Evolutionary conservation across 2,329 filamentous ascomycete species (phyloP), one percentile per base, ranked within the genome.

Genomic region (Chaetomium sp.): DNA sequence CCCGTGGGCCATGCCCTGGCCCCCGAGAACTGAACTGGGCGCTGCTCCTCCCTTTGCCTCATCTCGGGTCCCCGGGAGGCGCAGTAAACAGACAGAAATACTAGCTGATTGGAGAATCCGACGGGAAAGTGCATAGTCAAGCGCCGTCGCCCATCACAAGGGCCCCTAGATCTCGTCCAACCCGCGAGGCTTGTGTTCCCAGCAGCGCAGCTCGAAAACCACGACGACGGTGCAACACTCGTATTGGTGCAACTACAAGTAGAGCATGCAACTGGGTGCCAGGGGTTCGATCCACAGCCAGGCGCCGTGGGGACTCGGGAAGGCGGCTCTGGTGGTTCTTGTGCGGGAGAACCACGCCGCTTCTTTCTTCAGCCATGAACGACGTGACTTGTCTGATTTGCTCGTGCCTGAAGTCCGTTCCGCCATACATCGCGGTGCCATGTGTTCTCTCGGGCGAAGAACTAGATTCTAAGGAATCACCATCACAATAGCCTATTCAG

Each of bases 61-160:
- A 47, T 61, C 61, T 61, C 65, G 61, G 60, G 47, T 21, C 58
- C 54, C 59, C 54, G 5, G 5, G 31, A 50, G 63, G 49, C 35
- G 53, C 54, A 64, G 61, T 63, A 57, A 50, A 58, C 65, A 57
- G 58, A 58, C 38, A 64, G 59, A 59, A 55, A 57, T 47, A 50
- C 29, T 51, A 57, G 61, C 45, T 60, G 60, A 70, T 70, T 70
- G 66, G 70, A 61, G 66, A 64, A 60, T 38, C 53, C 62, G 63
- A 60, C 69, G 70, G 70, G 56, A 64, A 68, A 62, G 55, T 66
- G 68, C 70, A 72, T 69, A 19, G 57, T 64, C 59, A 65, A 66
- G 58, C 61, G 57, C 54, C 35, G 54, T 45, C 49, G 51, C 53
- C 38, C 68, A 62, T 69, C 55, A 55, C 65, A 47, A 45, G 68